Conservation (phyloP, 768 basidiomycete genomes). For the Boletus rex-veris region DNA sequence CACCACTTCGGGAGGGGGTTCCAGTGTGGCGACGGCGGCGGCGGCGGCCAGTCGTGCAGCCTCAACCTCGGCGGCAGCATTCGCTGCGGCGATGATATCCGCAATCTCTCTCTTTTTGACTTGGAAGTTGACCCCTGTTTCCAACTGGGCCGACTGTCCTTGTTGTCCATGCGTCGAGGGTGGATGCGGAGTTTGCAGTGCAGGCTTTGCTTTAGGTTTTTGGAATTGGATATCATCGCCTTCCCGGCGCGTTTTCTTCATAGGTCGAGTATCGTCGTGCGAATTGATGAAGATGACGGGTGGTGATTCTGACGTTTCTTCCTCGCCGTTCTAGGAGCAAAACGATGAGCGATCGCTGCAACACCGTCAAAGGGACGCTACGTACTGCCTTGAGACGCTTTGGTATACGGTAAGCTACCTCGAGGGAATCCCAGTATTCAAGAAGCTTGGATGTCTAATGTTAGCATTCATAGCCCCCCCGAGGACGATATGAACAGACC, state of each 20-base stretch:
- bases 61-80: constrained; percentile 34
- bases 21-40: constrained; percentile 13
- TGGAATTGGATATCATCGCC: constrained; percentile 23
- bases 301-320: constrained; percentile 21
- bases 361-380: neutral
- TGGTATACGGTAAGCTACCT: constrained; percentile 83
- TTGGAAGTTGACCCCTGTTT: too few relatives aligned
- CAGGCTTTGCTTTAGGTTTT: constrained; percentile 3
- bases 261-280: constrained; percentile 29
- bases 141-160: too few relatives aligned
- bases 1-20: constrained; percentile 12
- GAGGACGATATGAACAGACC: constrained; percentile 37
- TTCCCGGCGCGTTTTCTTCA: constrained; percentile 32
- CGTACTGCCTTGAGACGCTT: constrained; percentile 53
- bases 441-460: constrained; percentile 50
- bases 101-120: constrained; percentile 32
- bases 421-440: constrained; percentile 74
- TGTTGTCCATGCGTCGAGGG: too few relatives aligned
- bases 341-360: neutral
- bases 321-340: constrained; percentile 30
- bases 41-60: constrained; percentile 30
- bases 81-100: constrained; percentile 41
- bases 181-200: neutral
- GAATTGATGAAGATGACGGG: constrained; percentile 18
- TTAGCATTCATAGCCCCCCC: neutral